Conservation (phyloP, 2,329 filamentous ascomycete genomes). For the Pyrenophora graminea region DNA sequence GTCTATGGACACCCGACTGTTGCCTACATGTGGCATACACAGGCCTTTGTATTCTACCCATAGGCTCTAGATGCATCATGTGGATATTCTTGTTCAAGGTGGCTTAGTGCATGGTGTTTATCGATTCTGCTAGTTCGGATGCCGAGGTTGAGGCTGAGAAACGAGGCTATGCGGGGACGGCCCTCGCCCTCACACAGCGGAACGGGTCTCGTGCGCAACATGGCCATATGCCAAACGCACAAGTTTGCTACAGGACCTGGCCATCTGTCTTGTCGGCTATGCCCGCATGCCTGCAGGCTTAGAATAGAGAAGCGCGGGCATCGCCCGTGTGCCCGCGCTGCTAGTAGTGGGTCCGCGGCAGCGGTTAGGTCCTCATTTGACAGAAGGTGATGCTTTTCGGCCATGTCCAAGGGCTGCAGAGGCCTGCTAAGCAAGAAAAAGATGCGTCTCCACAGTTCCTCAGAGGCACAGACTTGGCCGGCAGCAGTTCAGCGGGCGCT, state of each 20-base stretch:
- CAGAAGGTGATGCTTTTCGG: neutral
- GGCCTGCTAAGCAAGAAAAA: neutral
- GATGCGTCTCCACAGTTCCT: constrained; percentile 1
- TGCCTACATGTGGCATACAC: too few species aligned
- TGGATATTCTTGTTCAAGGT: neutral
- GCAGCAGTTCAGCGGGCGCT: constrained; percentile 24
- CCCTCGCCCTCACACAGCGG: constrained; percentile 5
- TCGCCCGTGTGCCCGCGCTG: constrained; percentile 4
- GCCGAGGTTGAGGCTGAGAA: constrained; percentile 26
- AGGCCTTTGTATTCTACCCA: too few species aligned
- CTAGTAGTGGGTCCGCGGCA: constrained; percentile 7
- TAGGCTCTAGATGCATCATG: too few species aligned
- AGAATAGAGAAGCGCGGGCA: constrained; percentile 19
- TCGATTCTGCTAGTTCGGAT: constrained; percentile 22
- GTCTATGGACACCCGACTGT: too few species aligned
- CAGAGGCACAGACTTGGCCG: constrained; percentile 15
- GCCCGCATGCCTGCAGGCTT: constrained; percentile 14
- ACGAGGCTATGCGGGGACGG: constrained; percentile 19
- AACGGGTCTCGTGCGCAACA: constrained; percentile 17
- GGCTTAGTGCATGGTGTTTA: constrained; percentile 20
- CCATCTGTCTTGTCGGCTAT: constrained; percentile 15
- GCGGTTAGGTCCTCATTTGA: constrained; percentile 4
- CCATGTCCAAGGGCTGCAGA: neutral
- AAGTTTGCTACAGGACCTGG: constrained; percentile 1
- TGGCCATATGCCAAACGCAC: neutral